Percentiles rank a stretch among this genome's conserved stretches.
Conservation (phyloP, 306 rosid genomes). For the Quillaja saponaria region DNA sequence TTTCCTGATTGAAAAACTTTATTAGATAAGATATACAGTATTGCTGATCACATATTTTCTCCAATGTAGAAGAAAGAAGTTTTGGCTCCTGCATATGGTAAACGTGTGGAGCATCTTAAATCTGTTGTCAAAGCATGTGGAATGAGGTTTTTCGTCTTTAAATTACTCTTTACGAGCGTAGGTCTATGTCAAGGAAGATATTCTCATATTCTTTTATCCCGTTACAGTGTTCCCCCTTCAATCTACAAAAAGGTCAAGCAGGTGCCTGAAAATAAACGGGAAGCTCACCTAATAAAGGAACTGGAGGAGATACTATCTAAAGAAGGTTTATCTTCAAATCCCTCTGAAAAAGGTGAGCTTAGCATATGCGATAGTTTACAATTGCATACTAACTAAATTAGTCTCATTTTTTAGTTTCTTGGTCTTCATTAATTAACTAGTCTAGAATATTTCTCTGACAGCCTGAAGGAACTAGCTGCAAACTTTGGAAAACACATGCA, state of each 20-base stretch:
- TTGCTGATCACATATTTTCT: conserved; percentile 15
- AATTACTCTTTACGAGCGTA: conserved; percentile 26
- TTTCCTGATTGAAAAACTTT: not conserved
- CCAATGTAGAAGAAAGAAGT: conserved; percentile 76
- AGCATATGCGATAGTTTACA: conserved; percentile 18
- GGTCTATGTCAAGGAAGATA: conserved; percentile 28
- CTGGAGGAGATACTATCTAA: conserved; percentile 77
- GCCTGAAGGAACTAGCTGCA: no score
- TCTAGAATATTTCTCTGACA: not conserved
- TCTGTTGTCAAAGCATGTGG: conserved; percentile 95
- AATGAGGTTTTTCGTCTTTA: conserved; percentile 65
- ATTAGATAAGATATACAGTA: conserved; percentile 15
- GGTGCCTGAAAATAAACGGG: conserved; percentile 82
- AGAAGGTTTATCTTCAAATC: conserved; percentile 86
- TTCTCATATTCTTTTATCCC: conserved; percentile 34
- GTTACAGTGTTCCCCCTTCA: conserved; percentile 72
- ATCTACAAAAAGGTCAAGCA: conserved; percentile 89
- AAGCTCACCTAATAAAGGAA: conserved; percentile 73
- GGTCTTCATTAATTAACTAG: conserved; percentile 1
- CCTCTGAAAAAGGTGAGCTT: conserved; percentile 81
- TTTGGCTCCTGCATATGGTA: conserved; percentile 72
- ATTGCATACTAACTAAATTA: conserved; percentile 28
- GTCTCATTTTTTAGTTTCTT: conserved; percentile 8
- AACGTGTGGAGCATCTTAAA: conserved; percentile 83
- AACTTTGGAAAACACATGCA: no score